Evolutionary conservation across 352 stramenopile genomes (phyloP), one percentile per base, ranked within the genome.

Genomic region (Blastocystis sp.): DNA sequence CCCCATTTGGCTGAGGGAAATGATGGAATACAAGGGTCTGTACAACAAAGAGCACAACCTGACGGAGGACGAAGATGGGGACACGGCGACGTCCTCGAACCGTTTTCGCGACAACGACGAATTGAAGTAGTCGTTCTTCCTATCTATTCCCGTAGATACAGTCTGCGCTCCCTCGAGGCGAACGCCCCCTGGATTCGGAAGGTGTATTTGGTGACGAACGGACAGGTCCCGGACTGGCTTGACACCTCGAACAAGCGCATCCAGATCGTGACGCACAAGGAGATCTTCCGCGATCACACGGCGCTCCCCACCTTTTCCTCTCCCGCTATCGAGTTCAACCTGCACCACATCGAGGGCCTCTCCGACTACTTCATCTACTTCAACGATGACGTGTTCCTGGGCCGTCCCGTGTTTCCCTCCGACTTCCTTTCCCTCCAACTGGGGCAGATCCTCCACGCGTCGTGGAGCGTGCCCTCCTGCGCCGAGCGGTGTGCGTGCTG

Each of bases 321-420:
- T 9, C 95, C 95, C 1, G 94, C 96, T 29, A 98, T 98, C 85
- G 95, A 98, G 92, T 94, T 94, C 92, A 96, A 95, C 82, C 90
- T 98, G 13, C 96, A 98, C 91, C 95, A 95, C 82, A 97, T 98
- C 80, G 94, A 93, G 0, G 94, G 94, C 2, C 92, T 98, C 10
- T 96, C 93, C 80, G 92, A 96, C 35, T 93, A 94, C 77, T 98
- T 98, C 90, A 88, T 98, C 4, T 98, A 98, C 91, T 98, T 98
- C 90, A 98, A 98, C 91, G 96, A 98, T 91, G 96, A 98, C 90
- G 96, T 98, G 2, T 96, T 98, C 88, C 92, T 98, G 0, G 96
- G 95, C 55, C 93, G 94, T 13, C 91, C 92, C 6, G 93, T 96
- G 26, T 92, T 93, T 67, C 96, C 96, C 0, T 94, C 96, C 65